These are phyloP conservation scores for Nothophoma quercina DNA, from an alignment of 2,329 filamentous ascomycete genomes.

Conservation along the genomic window DNA sequence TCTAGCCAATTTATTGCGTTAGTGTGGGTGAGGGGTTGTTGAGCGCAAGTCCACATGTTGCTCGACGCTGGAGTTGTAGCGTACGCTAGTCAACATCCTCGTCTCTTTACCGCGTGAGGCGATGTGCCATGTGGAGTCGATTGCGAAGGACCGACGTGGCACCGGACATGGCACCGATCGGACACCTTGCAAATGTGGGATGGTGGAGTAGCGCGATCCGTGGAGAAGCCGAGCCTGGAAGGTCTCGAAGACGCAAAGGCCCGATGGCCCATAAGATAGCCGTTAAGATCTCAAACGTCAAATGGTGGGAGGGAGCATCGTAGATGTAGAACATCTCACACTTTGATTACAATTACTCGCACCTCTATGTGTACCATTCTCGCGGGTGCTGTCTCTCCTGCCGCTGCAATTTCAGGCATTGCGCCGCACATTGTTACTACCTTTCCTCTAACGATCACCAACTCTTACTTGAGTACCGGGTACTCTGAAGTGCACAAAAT, in stretches of 20 bases:
- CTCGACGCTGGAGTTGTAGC: not conserved
- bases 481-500: not conserved
- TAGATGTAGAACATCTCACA: not conserved
- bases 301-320: not conserved
- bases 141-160: slow-evolving; percentile 12
- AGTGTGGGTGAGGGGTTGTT: not conserved
- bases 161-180: slow-evolving; percentile 5
- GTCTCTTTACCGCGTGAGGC: not conserved
- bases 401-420: not conserved
- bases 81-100: not conserved
- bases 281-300: not conserved
- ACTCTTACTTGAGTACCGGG: not conserved
- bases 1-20: too few species aligned
- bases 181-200: slow-evolving; percentile 1
- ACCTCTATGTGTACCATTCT: slow-evolving; percentile 12
- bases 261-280: too few species aligned
- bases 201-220: not conserved
- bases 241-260: not conserved
- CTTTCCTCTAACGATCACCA: not conserved
- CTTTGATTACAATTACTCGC: slow-evolving; percentile 19
- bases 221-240: slow-evolving; percentile 1
- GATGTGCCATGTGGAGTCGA: not conserved
- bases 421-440: not conserved
- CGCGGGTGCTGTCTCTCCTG: slow-evolving; percentile 2
- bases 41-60: not conserved